Conservation (phyloP, 2,329 filamentous ascomycete species). For the Aspergillus japonicus region DNA sequence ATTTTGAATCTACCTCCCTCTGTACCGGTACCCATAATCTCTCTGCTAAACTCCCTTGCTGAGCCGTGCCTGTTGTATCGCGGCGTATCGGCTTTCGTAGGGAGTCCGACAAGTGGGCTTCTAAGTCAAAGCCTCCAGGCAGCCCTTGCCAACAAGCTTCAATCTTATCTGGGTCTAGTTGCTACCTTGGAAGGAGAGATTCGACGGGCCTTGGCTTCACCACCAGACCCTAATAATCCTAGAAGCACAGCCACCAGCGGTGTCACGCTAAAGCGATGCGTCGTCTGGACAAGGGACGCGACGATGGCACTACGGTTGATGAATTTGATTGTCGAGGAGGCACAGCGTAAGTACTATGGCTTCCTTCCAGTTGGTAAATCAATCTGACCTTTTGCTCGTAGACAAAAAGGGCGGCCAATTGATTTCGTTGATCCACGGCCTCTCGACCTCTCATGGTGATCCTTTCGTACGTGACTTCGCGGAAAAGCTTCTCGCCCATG, state of each 20-base stretch:
- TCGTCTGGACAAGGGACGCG: conserved; percentile 95
- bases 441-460: conserved; percentile 90
- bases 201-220: conserved; percentile 70
- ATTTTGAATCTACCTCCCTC: conserved; percentile 73
- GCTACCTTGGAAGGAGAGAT: conserved; percentile 93
- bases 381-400: conserved; percentile 23
- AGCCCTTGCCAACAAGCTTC: conserved; percentile 78
- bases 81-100: conserved; percentile 75
- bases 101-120: conserved; percentile 77
- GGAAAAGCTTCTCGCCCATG: conserved; percentile 78
- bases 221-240: conserved; percentile 59
- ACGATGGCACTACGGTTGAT: conserved; percentile 93
- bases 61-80: conserved; percentile 93
- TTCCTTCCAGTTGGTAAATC: not conserved
- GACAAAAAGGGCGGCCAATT: conserved; percentile 81
- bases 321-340: conserved; percentile 91
- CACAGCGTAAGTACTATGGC: conserved; percentile 58
- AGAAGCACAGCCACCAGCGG: conserved; percentile 78
- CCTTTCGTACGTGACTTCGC: conserved; percentile 93
- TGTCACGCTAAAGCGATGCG: conserved; percentile 90
- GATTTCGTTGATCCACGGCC: conserved; percentile 88
- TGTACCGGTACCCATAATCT: conserved; percentile 79
- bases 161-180: conserved; percentile 85
- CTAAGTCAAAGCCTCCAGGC: conserved; percentile 88
- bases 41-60: conserved; percentile 82